Base-by-base conservation (phyloP, 352 stramenopile species). In the Vaucheria bursata region DNA sequence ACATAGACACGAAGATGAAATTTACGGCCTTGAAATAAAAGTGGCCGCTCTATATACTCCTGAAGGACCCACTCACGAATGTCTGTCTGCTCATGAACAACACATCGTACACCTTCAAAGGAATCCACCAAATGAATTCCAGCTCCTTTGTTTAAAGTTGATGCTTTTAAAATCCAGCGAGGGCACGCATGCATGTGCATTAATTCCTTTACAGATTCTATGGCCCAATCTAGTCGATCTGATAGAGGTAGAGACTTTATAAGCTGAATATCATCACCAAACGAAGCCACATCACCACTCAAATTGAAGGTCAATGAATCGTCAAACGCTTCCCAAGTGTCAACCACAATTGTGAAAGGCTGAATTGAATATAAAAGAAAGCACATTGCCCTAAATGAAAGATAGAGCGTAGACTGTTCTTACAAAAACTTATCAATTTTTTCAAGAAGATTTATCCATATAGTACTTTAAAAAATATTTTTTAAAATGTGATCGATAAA, bases 1-100 rank as follows among this genome's bases (percentile, higher is more conserved):
- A 93, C 90, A 89, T 91, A 95, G 76, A 84, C 80, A 25, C 84
- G 67, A 36, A 85, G 80, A 68, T 85, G 80, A 71, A 86, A 87
- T 79, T 87, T 87, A 64, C 79, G 66, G 29, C 78, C 75, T 18
- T 79, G 49, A 38, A 85, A 50, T 64, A 87, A 78, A 29, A 86
- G 84, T n/a, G 84, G 81, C 52, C 82, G 75, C 35, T 84, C 75
- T 29, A 87, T 80, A 77, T 87, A 87, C 71, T 82, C 77, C 64
- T 74, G 29, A 2, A 71, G 1, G 18, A 72, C 65, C 65, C 65
- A 72, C 65, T 72, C 65, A 2, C 65, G 65, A 2, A 72, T 72
- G 65, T 72, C 65, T 8, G 36, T 36, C 33, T 72, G 36, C 18
- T 29, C 65, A 40, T 38, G 65, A 29, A 72, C 65, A 6, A 8